phyloP scores from a whole-genome alignment of 345 rosid species.

The Trapa bicornis region DNA sequence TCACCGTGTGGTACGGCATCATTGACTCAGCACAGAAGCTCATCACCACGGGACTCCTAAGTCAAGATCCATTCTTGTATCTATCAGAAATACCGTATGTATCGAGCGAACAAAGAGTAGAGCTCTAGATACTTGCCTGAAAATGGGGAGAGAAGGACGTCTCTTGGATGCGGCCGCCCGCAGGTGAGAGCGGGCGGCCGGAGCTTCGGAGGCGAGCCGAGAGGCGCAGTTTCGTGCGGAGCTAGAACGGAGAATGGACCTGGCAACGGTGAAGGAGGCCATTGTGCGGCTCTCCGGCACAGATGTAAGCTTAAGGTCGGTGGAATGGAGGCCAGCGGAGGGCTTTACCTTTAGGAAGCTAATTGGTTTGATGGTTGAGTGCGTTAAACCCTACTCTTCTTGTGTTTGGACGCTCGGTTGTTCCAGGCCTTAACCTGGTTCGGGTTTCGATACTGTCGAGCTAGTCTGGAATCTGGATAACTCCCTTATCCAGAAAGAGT shows the following conservation, averaged over 20 bases:
- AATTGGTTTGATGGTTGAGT: neutral
- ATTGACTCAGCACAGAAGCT: constrained; percentile 66
- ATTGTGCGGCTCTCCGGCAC: constrained; percentile 14
- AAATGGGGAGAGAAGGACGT: constrained; percentile 29
- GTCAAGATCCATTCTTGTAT: neutral
- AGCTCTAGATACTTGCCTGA: constrained; percentile 32
- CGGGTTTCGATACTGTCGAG: neutral
- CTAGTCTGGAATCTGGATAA: no score
- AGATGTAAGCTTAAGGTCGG: neutral
- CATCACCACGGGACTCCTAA: constrained; percentile 56
- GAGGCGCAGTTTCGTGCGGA: constrained; percentile 40
- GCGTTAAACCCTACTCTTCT: neutral
- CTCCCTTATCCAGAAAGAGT: no score
- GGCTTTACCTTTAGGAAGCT: neutral
- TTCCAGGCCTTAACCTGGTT: neutral
- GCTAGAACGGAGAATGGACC: constrained; percentile 58
- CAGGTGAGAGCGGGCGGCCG: constrained; percentile 30
- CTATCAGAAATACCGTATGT: neutral
- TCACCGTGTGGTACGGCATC: constrained; percentile 81
- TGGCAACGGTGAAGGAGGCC: constrained; percentile 44
- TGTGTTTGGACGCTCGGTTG: neutral
- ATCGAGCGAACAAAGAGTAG: neutral
- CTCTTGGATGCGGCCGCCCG: constrained; percentile 32
- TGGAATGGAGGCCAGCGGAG: neutral
- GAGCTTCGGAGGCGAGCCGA: constrained; percentile 37